phyloP scores from a whole-genome alignment of 495 filamentous ascomycete genomes.

The Trichoderma parareesei region DNA sequence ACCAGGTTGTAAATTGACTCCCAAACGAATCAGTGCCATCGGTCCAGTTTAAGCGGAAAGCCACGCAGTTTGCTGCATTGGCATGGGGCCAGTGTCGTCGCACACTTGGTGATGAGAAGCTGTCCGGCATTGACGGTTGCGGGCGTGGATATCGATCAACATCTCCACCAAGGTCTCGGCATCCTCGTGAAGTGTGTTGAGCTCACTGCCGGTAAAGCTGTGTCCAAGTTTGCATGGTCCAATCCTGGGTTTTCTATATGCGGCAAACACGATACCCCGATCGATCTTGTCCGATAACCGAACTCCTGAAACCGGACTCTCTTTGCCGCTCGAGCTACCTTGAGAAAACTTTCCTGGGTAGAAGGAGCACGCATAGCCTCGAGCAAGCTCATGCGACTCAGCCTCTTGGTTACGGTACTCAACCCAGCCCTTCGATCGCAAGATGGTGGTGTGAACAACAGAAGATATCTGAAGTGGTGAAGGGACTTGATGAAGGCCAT shows the following conservation, averaged over 20 bases:
- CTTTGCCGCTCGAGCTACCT: not conserved
- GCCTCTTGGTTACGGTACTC: slow-evolving; percentile 28
- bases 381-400: slow-evolving; percentile 24
- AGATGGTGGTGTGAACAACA: slow-evolving; percentile 29
- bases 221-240: not conserved
- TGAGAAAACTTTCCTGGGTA: slow-evolving; percentile 23
- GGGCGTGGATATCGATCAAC: slow-evolving; percentile 23
- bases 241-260: slow-evolving; percentile 24
- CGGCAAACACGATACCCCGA: slow-evolving; percentile 36
- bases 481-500: slow-evolving; percentile 27
- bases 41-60: not conserved
- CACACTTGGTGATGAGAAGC: not conserved
- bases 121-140: not conserved
- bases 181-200: slow-evolving; percentile 22
- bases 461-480: slow-evolving; percentile 32
- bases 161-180: slow-evolving; percentile 30
- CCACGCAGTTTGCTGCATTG: not conserved
- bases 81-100: slow-evolving; percentile 13
- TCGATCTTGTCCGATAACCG: slow-evolving; percentile 13
- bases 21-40: not conserved
- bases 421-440: slow-evolving; percentile 30
- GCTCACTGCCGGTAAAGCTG: slow-evolving; percentile 17
- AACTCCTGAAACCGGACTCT: not conserved
- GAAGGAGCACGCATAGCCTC: slow-evolving; percentile 33
- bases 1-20: not conserved